A percentile compares a stretch with the other conserved stretches of the same genome.
Evolutionary conservation across 1,284 basidiomycete genomes (phyloP).

Genomic region (Sparassis latifolia): DNA sequence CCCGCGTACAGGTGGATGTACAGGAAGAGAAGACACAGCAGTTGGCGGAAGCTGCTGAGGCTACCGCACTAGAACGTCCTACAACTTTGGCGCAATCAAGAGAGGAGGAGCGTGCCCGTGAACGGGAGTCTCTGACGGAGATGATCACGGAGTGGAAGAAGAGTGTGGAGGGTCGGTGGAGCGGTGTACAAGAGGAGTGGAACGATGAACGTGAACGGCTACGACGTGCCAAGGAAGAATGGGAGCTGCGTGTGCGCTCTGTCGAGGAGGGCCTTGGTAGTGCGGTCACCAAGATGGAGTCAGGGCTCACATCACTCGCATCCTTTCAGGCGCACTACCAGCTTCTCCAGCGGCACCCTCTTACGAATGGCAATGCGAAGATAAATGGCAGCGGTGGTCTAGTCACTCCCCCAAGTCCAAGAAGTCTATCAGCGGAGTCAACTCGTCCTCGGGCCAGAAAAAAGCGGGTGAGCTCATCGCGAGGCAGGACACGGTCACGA

Average conservation of each 20-base stretch:
- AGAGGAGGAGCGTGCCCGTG: conserved; percentile 27
- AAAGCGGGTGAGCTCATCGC: conserved; percentile 24
- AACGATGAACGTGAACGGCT: conserved; percentile 74
- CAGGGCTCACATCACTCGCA: conserved; percentile 36
- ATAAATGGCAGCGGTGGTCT: conserved; percentile 39
- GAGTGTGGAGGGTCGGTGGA: conserved; percentile 74
- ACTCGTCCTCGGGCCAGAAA: conserved; percentile 23
- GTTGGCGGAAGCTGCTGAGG: conserved; percentile 35
- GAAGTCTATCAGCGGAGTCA: conserved; percentile 61
- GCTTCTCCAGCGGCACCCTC: conserved; percentile 15
- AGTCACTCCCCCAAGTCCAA: conserved; percentile 68
- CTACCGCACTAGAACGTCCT: conserved; percentile 20
- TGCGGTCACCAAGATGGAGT: conserved; percentile 37
- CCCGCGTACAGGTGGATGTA: conserved; percentile 34
- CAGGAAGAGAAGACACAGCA: conserved; percentile 40
- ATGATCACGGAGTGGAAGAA: conserved; percentile 65
- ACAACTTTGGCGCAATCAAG: conserved; percentile 6
- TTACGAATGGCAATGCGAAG: conserved; percentile 38
- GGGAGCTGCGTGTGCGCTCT: conserved; percentile 54
- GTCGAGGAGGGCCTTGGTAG: conserved; percentile 36
- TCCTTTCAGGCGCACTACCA: conserved; percentile 30
- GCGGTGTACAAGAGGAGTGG: conserved; percentile 76
- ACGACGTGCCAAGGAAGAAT: conserved; percentile 71
- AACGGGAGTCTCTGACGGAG: conserved; percentile 41
- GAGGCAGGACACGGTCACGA: conserved; percentile 27